These are phyloP conservation scores for Tilletia horrida DNA, from an alignment of 1,284 basidiomycete genomes.

Conservation along the genomic window DNA sequence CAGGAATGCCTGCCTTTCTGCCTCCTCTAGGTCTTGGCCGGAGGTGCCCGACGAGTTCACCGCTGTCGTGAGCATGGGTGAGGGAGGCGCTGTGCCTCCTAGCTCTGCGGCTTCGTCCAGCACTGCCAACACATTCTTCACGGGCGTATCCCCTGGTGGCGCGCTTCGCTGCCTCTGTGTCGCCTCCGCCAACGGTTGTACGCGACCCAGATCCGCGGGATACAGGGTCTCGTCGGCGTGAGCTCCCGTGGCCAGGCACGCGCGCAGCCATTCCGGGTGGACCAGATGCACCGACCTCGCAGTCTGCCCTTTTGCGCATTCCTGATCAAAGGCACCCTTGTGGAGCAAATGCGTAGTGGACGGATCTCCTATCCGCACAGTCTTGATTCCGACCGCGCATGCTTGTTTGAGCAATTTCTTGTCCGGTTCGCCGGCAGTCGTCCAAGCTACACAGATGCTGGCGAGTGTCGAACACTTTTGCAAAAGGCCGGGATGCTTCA, in stretches of 20 bases:
- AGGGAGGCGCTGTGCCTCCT: not conserved
- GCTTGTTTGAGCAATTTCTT: not conserved
- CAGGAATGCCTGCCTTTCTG: not conserved
- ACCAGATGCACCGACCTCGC: not conserved
- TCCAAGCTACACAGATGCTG: not conserved
- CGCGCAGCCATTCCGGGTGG: slow-evolving; percentile 3
- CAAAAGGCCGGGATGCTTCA: not conserved
- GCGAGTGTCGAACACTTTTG: not conserved
- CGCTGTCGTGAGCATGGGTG: not conserved
- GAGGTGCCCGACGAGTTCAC: not conserved
- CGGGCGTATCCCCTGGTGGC: not conserved
- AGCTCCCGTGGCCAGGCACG: not conserved
- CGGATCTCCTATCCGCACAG: not conserved
- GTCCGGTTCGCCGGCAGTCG: not conserved
- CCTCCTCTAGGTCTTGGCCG: not conserved
- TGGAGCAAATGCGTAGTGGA: slow-evolving; percentile 12
- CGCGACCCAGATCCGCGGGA: slow-evolving; percentile 1
- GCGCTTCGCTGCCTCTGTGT: not conserved
- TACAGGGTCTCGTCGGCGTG: slow-evolving; percentile 3
- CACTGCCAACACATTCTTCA: not conserved
- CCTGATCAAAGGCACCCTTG: not conserved
- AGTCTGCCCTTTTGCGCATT: not conserved
- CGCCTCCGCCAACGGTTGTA: not conserved
- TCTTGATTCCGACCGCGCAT: not conserved
- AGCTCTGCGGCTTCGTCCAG: not conserved